phyloP scores from a whole-genome alignment of 2,329 filamentous ascomycete species.

The Calcarisporium arbuscula region DNA sequence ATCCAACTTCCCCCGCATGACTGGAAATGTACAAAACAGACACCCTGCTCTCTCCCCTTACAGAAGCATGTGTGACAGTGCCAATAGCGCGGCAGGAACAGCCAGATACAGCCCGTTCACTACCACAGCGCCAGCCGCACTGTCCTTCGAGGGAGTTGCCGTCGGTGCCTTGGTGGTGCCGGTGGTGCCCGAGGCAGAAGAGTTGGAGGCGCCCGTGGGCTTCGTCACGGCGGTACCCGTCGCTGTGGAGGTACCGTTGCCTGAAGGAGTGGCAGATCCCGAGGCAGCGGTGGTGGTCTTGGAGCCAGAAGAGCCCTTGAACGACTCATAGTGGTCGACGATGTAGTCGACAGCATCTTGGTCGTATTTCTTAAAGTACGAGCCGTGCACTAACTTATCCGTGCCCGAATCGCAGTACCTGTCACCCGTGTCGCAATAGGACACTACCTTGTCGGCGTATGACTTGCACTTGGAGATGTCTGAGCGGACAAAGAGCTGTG shows the following conservation, averaged over 20 bases:
- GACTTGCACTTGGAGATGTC: conserved; percentile 27
- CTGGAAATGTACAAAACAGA: too few species aligned
- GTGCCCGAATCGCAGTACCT: conserved; percentile 31
- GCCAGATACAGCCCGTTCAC: too few species aligned
- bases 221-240: not conserved
- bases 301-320: conserved; percentile 3
- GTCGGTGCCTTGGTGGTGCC: not conserved
- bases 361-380: conserved; percentile 30
- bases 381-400: conserved; percentile 22
- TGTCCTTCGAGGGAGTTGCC: not conserved
- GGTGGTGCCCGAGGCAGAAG: conserved; percentile 2
- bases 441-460: conserved; percentile 28
- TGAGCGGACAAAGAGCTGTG: conserved; percentile 30
- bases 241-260: not conserved
- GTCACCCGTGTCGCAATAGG: conserved; percentile 37
- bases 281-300: conserved; percentile 4
- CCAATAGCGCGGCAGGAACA: too few species aligned
- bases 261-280: not conserved
- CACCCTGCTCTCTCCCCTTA: too few species aligned
- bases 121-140: not conserved
- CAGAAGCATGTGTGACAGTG: too few species aligned
- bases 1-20: too few species aligned
- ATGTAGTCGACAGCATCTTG: conserved; percentile 28
- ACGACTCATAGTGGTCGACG: conserved; percentile 23
- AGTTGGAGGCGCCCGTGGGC: conserved; percentile 2